These are phyloP conservation scores for Arabidopsis suecica DNA, from an alignment of 345 rosid genomes.

Conservation along the genomic window DNA sequence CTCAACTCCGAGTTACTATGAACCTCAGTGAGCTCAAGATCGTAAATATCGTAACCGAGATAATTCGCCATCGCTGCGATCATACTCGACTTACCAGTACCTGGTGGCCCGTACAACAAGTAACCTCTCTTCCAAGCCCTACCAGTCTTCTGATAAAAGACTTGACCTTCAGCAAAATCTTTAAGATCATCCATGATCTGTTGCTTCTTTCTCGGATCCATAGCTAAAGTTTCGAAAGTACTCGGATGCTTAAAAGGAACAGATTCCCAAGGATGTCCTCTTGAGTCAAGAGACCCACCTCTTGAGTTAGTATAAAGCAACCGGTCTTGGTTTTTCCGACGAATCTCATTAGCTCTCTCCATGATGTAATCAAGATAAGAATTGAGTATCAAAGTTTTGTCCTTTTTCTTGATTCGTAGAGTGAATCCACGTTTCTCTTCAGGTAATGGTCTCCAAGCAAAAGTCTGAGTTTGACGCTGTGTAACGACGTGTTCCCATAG, in stretches of 20 bases:
- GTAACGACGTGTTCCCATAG: conserved; percentile 95
- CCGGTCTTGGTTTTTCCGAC: conserved; percentile 73
- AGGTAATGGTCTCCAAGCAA: conserved; percentile 90
- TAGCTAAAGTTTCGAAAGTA: conserved; percentile 88
- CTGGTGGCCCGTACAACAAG: conserved; percentile 89
- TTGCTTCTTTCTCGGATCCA: conserved; percentile 71
- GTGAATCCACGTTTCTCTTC: conserved; percentile 98
- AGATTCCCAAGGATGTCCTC: conserved; percentile 98
- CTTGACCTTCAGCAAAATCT: conserved; percentile 67
- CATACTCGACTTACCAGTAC: conserved; percentile 97
- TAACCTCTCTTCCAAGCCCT: conserved; percentile 97
- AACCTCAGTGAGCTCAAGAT: conserved; percentile 94
- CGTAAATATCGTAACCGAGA: conserved; percentile 90
- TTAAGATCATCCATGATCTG: conserved; percentile 74
- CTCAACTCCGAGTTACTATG: conserved; percentile 86
- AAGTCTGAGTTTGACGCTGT: conserved; percentile 73
- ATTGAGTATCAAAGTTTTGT: conserved; percentile 62
- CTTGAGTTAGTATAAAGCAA: conserved; percentile 80
- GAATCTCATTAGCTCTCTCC: conserved; percentile 80
- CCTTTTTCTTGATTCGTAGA: conserved; percentile 68
- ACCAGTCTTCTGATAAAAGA: conserved; percentile 86
- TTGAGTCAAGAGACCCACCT: conserved; percentile 85
- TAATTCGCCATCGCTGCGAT: conserved; percentile 97
- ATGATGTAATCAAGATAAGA: conserved; percentile 78
- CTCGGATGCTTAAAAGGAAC: conserved; percentile 96